phyloP scores from a whole-genome alignment of 768 basidiomycete species.

The Boletus rufocinnamomeus region DNA sequence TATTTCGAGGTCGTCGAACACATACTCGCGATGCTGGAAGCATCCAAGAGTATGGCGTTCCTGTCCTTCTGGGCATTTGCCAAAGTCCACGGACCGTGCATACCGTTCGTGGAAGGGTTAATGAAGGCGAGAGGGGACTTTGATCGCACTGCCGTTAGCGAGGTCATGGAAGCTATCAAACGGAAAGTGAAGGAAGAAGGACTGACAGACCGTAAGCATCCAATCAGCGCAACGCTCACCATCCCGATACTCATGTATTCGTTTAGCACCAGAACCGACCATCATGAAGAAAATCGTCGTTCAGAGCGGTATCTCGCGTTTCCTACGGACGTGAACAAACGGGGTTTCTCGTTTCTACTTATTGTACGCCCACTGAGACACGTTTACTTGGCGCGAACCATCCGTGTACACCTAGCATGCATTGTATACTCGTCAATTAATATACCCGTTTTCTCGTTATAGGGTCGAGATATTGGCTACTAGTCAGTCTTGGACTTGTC shows the following conservation, averaged over 20 bases:
- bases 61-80: constrained; percentile 94
- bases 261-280: constrained; percentile 73
- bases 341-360: neutral
- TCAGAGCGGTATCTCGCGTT: constrained; percentile 72
- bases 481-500: constrained; percentile 54
- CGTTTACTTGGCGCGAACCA: neutral
- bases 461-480: constrained; percentile 13
- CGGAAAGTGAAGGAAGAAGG: constrained; percentile 91
- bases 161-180: constrained; percentile 92
- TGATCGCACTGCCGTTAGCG: constrained; percentile 82
- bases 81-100: constrained; percentile 89
- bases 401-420: constrained; percentile 2
- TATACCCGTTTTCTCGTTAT: neutral
- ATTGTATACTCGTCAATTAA: constrained; percentile 13
- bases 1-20: constrained; percentile 87
- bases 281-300: constrained; percentile 90
- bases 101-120: constrained; percentile 86
- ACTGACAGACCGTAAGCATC: constrained; percentile 71
- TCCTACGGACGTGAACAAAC: constrained; percentile 51
- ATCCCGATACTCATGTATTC: constrained; percentile 7
- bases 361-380: constrained; percentile 6
- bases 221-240: neutral
- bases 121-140: constrained; percentile 90
- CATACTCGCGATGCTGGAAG: constrained; percentile 77
- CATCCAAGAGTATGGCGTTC: constrained; percentile 87